Conservation (phyloP, 1,284 basidiomycete genomes). For the Melanopsichium pennsylvanicum region DNA sequence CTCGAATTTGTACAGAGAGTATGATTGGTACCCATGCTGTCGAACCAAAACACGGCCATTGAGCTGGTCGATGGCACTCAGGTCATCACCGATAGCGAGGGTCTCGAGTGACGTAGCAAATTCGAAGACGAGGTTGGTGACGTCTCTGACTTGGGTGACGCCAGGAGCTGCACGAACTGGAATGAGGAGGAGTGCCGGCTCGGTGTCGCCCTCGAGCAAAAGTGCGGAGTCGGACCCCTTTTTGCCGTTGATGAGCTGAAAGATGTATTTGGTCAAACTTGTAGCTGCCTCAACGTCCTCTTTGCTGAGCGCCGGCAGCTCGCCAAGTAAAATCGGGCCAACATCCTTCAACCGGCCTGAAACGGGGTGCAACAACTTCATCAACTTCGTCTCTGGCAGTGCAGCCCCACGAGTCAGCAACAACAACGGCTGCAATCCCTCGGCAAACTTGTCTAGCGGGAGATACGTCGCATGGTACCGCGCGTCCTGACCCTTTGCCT, state of each 20-base stretch:
- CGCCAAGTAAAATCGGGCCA: not conserved
- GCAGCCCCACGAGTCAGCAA: constrained; percentile 10
- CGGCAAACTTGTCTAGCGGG: constrained; percentile 8
- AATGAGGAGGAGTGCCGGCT: constrained; percentile 16
- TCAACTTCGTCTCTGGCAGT: constrained; percentile 19
- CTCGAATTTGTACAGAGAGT: constrained; percentile 11
- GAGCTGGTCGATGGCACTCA: too few species aligned
- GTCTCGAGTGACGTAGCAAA: constrained; percentile 1
- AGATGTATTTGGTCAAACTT: constrained; percentile 14
- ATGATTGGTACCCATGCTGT: constrained; percentile 13
- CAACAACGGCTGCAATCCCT: constrained; percentile 14
- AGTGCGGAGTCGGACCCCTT: not conserved
- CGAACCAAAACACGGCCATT: constrained; percentile 6
- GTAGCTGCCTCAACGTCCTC: constrained; percentile 4
- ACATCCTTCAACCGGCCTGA: constrained; percentile 5
- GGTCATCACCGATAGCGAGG: too few species aligned
- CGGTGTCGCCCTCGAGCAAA: not conserved
- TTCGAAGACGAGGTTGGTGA: constrained; percentile 8
- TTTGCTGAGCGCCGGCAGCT: not conserved
- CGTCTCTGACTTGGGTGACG: not conserved
- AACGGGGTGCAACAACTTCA: constrained; percentile 1
- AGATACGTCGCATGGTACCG: constrained; percentile 24
- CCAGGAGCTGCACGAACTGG: constrained; percentile 7
- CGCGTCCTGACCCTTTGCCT: not conserved
- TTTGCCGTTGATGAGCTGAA: constrained; percentile 4